phyloP scores from a whole-genome alignment of 2,329 filamentous ascomycete species.

The Fusarium haematococcum region DNA sequence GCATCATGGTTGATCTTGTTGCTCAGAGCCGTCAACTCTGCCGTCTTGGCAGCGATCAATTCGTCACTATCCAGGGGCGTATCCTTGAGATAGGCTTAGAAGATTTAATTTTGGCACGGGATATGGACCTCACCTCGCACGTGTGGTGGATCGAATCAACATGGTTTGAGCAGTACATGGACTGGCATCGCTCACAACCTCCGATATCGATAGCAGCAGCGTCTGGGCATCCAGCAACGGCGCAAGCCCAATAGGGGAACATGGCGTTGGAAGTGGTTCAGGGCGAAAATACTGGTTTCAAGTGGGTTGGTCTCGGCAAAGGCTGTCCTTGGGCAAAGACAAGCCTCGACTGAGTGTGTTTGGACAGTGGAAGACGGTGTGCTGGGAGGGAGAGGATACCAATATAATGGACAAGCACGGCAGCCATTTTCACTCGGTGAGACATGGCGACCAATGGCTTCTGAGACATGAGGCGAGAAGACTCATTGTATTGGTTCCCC shows the following conservation, averaged over 20 bases:
- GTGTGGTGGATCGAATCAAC: not conserved
- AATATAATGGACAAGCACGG: not conserved
- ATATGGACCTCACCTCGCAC: constrained; percentile 2
- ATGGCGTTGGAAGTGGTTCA: not conserved
- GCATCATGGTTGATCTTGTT: constrained; percentile 29
- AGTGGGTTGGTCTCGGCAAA: not conserved
- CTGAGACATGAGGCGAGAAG: not conserved
- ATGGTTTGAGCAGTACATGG: constrained; percentile 16
- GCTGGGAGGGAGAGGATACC: not conserved
- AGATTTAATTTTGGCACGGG: not conserved
- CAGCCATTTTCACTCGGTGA: not conserved
- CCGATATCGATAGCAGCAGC: constrained; percentile 14
- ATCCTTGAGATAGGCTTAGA: constrained; percentile 1
- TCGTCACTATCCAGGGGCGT: constrained; percentile 31
- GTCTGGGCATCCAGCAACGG: not conserved
- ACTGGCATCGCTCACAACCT: constrained; percentile 8
- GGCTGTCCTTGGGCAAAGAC: not conserved
- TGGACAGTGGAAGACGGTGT: not conserved
- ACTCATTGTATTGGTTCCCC: not conserved
- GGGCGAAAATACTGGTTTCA: not conserved
- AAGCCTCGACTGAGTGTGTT: not conserved
- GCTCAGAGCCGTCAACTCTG: constrained; percentile 27
- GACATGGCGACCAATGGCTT: not conserved
- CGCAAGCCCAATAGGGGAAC: constrained; percentile 11
- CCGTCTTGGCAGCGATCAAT: constrained; percentile 28